These are phyloP conservation scores for Entomortierella lignicola DNA, from an alignment of 192 early-diverging fungal genomes.

Conservation along the genomic window DNA sequence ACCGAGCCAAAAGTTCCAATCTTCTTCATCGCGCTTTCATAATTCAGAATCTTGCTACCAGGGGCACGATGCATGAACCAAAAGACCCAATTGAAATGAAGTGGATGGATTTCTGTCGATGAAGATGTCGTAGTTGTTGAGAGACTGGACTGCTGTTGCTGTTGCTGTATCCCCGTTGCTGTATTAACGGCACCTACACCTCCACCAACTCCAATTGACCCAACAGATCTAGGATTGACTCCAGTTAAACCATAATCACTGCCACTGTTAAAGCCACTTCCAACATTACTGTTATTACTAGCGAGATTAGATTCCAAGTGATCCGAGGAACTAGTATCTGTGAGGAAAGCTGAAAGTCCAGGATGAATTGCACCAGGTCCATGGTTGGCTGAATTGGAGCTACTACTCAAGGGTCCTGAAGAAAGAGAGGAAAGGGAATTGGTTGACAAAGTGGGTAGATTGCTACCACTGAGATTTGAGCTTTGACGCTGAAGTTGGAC, in stretches of 20 bases:
- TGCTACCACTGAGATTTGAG: conserved; percentile 19
- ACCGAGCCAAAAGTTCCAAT: conserved; percentile 83
- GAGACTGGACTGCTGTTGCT: background rate
- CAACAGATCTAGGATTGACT: background rate
- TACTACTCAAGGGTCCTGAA: conserved; percentile 22
- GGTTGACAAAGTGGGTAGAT: conserved; percentile 19
- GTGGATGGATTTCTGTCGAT: conserved; percentile 65
- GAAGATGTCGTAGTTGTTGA: background rate
- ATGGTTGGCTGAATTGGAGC: conserved; percentile 5
- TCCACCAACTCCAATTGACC: background rate
- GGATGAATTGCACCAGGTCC: conserved; percentile 29
- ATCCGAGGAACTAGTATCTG: conserved; percentile 12
- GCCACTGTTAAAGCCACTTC: background rate
- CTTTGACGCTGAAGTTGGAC: conserved; percentile 50
- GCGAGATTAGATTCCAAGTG: background rate
- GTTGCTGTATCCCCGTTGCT: background rate
- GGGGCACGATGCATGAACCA: conserved; percentile 95
- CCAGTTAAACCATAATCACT: conserved; percentile 16
- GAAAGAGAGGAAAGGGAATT: conserved; percentile 15
- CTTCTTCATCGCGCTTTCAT: conserved; percentile 87
- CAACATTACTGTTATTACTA: background rate
- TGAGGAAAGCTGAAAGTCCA: conserved; percentile 44
- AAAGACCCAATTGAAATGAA: conserved; percentile 89
- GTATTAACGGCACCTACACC: background rate
- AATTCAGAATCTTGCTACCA: conserved; percentile 86